Conservation (phyloP, 805 yeast species). For the Wickerhamomyces xylosicus region DNA sequence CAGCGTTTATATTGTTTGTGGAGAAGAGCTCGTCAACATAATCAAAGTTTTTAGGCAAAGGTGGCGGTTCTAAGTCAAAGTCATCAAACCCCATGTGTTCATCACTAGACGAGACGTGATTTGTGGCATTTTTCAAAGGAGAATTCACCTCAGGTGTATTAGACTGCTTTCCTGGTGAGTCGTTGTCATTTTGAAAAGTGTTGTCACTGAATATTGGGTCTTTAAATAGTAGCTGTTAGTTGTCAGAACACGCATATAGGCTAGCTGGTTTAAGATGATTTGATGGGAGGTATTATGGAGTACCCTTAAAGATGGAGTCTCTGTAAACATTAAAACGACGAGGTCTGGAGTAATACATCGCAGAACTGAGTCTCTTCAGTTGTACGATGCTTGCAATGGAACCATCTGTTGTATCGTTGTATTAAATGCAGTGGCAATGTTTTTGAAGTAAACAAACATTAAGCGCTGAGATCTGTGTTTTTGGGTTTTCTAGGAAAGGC, state of each 20-base stretch:
- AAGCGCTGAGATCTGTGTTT: too few species aligned
- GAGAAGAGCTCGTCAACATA: conserved; percentile 8
- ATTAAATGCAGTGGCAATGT: too few species aligned
- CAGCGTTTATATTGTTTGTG: conserved; percentile 6
- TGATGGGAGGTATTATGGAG: background rate
- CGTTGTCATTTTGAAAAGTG: background rate
- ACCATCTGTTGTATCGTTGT: too few species aligned
- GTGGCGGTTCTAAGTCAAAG: background rate
- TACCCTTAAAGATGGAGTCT: conserved; percentile 14
- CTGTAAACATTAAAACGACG: conserved; percentile 15
- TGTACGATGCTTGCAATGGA: too few species aligned
- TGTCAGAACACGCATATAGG: background rate
- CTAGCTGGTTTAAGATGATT: background rate
- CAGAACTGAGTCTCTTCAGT: background rate
- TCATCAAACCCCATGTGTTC: background rate
- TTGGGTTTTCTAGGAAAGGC: too few species aligned
- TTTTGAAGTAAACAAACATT: too few species aligned
- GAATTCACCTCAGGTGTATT: background rate
- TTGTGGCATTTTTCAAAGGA: background rate
- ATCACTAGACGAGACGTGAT: too few species aligned
- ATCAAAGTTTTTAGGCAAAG: background rate
- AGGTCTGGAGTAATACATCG: background rate
- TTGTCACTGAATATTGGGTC: background rate
- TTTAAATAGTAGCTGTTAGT: background rate
- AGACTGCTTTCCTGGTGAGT: background rate